phyloP scores from a whole-genome alignment of 805 yeast species.

The Myxozyma neotropica region DNA sequence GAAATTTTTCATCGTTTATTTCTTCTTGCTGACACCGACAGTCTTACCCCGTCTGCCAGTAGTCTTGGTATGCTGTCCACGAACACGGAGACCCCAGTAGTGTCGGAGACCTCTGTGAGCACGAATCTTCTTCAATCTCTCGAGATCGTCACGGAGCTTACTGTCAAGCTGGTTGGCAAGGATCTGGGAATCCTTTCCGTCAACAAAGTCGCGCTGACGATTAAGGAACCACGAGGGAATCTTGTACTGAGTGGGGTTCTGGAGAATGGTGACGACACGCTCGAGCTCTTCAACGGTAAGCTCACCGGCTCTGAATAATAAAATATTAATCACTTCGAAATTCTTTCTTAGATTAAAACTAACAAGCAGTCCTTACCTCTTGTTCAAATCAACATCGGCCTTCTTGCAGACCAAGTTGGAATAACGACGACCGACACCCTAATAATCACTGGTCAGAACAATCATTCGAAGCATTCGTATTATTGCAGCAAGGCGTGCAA shows the following conservation, averaged over 20 bases:
- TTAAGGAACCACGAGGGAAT: slow-evolving; percentile 99
- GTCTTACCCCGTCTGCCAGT: slow-evolving; percentile 92
- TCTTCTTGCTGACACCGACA: slow-evolving; percentile 52
- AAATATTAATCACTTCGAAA: too few relatives aligned
- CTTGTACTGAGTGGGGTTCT: slow-evolving; percentile 99
- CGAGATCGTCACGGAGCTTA: slow-evolving; percentile 99
- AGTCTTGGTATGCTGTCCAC: slow-evolving; percentile 99
- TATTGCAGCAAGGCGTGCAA: background rate
- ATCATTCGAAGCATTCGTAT: background rate
- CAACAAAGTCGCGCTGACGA: slow-evolving; percentile 98
- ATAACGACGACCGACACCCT: slow-evolving; percentile 99
- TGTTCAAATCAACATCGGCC: slow-evolving; percentile 97
- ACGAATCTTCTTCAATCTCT: slow-evolving; percentile 99
- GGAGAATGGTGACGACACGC: slow-evolving; percentile 99
- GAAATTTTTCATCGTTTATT: slow-evolving; percentile 33
- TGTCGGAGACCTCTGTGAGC: slow-evolving; percentile 99
- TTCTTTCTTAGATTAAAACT: too few relatives aligned
- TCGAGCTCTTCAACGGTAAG: slow-evolving; percentile 99
- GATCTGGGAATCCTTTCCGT: slow-evolving; percentile 99
- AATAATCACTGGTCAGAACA: slow-evolving; percentile 38
- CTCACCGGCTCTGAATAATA: slow-evolving; percentile 95
- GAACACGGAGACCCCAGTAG: slow-evolving; percentile 99
- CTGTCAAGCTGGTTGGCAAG: slow-evolving; percentile 99
- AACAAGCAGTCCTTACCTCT: too few relatives aligned
- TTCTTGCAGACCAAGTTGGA: slow-evolving; percentile 99